These are phyloP conservation scores for Violaceomyces palustris DNA, from an alignment of 1,284 basidiomycete species.

Conservation along the genomic window DNA sequence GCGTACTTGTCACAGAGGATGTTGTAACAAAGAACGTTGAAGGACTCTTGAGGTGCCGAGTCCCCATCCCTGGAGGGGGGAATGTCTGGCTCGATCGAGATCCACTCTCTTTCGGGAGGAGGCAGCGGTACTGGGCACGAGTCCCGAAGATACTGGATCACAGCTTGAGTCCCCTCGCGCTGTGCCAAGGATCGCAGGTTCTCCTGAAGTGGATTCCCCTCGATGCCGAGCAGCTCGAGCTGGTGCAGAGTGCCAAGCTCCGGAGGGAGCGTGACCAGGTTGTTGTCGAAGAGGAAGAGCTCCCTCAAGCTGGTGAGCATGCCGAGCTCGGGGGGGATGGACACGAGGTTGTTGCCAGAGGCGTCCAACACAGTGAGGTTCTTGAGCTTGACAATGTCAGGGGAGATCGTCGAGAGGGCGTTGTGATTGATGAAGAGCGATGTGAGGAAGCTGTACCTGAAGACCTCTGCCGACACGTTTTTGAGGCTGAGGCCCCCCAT, in stretches of 20 bases:
- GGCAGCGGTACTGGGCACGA: conserved; percentile 73
- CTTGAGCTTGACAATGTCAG: conserved; percentile 75
- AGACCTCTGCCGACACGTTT: conserved; percentile 75
- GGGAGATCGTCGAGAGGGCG: conserved; percentile 71
- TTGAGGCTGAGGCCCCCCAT: conserved; percentile 93
- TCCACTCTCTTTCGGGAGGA: conserved; percentile 81
- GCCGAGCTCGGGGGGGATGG: conserved; percentile 81
- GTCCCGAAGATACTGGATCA: conserved; percentile 84
- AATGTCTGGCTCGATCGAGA: conserved; percentile 66
- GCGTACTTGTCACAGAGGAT: conserved; percentile 90
- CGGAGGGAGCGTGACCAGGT: conserved; percentile 72
- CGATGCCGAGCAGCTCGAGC: conserved; percentile 85
- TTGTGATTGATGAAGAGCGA: conserved; percentile 98
- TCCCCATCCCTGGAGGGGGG: conserved; percentile 55
- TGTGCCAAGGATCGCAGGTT: conserved; percentile 74
- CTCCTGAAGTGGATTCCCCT: conserved; percentile 87
- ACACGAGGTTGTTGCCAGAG: conserved; percentile 77
- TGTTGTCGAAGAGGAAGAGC: conserved; percentile 92
- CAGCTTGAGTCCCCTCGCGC: conserved; percentile 82
- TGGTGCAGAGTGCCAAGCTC: conserved; percentile 89
- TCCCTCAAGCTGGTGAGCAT: conserved; percentile 86
- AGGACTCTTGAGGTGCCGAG: conserved; percentile 58
- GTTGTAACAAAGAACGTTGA: conserved; percentile 86
- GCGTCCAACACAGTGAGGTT: conserved; percentile 87
- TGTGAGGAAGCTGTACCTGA: conserved; percentile 88